These are phyloP conservation scores for Ehretia macrophylla DNA, from an alignment of 257 asterid genomes.

Conservation along the genomic window DNA sequence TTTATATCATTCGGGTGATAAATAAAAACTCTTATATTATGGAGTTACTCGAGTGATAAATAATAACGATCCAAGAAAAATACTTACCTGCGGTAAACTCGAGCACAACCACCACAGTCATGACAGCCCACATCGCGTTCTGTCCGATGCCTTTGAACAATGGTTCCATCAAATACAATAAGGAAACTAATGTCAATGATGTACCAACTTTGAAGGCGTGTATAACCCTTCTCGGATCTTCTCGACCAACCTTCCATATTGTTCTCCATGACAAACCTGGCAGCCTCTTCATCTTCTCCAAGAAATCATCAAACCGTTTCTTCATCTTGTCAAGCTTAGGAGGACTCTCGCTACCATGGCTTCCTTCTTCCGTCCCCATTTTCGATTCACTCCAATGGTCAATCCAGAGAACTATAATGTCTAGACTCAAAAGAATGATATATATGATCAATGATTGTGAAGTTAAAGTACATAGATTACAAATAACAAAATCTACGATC, in stretches of 20 bases:
- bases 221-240: slow-evolving; percentile 64
- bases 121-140: slow-evolving; percentile 92
- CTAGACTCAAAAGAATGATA: background rate
- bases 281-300: slow-evolving; percentile 23
- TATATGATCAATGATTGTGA: no score
- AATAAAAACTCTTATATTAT: no score
- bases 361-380: slow-evolving; percentile 6
- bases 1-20: no score
- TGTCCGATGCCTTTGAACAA: slow-evolving; percentile 69
- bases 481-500: background rate
- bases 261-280: slow-evolving; percentile 38
- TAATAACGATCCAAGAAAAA: no score
- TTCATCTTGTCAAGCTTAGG: slow-evolving; percentile 29
- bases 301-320: slow-evolving; percentile 26
- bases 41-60: no score
- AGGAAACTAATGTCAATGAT: slow-evolving; percentile 67
- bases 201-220: slow-evolving; percentile 85
- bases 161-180: slow-evolving; percentile 77
- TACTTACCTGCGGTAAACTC: slow-evolving; percentile 82
- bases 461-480: no score
- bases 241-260: slow-evolving; percentile 52
- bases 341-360: slow-evolving; percentile 16
- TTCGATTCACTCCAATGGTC: background rate
- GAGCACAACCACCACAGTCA: slow-evolving; percentile 92
- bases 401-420: background rate